Percentiles rank a stretch among this genome's conserved stretches.
Conservation (phyloP, 2,329 filamentous ascomycete genomes). For the Catunica adiposa region DNA sequence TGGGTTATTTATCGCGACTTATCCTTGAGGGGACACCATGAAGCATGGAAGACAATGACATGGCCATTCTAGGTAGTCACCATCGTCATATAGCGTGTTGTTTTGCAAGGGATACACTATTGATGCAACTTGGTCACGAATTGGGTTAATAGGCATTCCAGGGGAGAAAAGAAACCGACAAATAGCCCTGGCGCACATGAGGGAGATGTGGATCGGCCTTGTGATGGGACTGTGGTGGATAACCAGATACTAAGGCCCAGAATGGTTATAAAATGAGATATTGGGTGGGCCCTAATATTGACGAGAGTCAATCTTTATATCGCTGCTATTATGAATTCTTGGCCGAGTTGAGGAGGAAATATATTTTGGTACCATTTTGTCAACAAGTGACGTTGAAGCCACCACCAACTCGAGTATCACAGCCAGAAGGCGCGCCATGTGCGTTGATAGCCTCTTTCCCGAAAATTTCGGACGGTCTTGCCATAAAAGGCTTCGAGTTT, state of each 20-base stretch:
- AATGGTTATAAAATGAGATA: not conserved
- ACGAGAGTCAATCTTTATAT: not conserved
- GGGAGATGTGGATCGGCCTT: not conserved
- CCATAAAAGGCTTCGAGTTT: not conserved
- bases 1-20: not conserved
- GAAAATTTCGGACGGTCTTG: too few species aligned
- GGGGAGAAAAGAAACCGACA: not conserved
- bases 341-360: not conserved
- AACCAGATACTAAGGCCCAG: not conserved
- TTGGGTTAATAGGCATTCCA: not conserved
- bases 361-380: not conserved
- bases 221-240: not conserved
- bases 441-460: not conserved
- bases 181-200: not conserved
- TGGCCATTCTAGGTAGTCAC: too few species aligned
- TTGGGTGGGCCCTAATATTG: not conserved
- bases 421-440: not conserved
- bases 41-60: not conserved
- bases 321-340: not conserved
- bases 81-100: not conserved
- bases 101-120: not conserved
- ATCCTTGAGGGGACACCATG: not conserved
- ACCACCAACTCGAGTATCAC: not conserved
- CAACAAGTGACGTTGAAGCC: not conserved
- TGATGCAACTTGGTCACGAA: not conserved